phyloP scores from a whole-genome alignment of 345 rosid genomes.

The Pugionium cornutum region DNA sequence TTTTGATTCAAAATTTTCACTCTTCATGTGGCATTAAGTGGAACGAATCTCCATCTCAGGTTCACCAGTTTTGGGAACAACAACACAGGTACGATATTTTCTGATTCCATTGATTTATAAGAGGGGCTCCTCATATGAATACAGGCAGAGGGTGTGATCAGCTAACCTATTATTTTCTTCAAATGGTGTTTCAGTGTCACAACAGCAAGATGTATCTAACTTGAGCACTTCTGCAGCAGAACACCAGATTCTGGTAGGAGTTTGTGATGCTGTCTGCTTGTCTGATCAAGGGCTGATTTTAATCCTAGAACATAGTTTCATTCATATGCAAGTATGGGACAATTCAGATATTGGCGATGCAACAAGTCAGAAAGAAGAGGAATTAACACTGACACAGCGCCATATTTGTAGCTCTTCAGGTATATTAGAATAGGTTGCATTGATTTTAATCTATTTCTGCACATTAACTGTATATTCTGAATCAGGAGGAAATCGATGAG shows the following conservation, averaged over 20 bases:
- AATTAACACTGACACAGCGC: conserved; percentile 91
- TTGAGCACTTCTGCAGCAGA: conserved; percentile 67
- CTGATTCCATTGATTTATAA: background rate
- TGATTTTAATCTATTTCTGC: background rate
- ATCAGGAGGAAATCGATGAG: conserved; percentile 98
- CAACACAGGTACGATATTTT: conserved; percentile 47
- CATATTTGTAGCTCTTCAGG: conserved; percentile 97
- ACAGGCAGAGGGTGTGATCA: background rate
- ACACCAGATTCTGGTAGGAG: conserved; percentile 92
- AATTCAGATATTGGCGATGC: conserved; percentile 84
- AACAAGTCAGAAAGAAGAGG: conserved; percentile 99
- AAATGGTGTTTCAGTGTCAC: conserved; percentile 52
- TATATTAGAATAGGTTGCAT: conserved; percentile 30
- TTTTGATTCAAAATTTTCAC: conserved; percentile 2
- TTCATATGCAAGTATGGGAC: background rate
- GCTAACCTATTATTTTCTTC: conserved; percentile 21
- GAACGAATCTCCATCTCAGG: conserved; percentile 51
- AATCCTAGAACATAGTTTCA: conserved; percentile 1
- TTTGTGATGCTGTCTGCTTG: conserved; percentile 8
- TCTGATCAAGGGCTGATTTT: conserved; percentile 9
- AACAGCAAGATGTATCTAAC: conserved; percentile 60
- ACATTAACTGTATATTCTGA: conserved; percentile 38
- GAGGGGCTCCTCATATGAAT: conserved; percentile 2
- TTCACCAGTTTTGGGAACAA: conserved; percentile 52
- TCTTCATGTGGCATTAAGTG: conserved; percentile 17